phyloP scores from a whole-genome alignment of 2,329 filamentous ascomycete species.

The Teratosphaeriaceae sp. region DNA sequence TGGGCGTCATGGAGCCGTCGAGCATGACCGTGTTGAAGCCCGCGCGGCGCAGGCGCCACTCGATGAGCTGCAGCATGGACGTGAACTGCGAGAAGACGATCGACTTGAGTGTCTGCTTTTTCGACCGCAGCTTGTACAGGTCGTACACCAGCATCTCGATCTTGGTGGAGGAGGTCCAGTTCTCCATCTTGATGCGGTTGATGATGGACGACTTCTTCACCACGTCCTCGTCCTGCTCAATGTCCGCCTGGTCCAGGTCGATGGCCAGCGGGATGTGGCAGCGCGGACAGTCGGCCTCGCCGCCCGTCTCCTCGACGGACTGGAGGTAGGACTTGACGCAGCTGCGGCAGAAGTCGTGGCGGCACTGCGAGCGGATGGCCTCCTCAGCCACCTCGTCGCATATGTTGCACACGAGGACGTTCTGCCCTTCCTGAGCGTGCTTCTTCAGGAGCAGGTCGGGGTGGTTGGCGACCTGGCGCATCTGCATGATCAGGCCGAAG shows the following conservation, averaged over 20 bases:
- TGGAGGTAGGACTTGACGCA: conserved; percentile 76
- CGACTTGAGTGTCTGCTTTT: conserved; percentile 90
- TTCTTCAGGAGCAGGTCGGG: conserved; percentile 92
- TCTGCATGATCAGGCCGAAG: conserved; percentile 97
- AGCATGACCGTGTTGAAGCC: conserved; percentile 98
- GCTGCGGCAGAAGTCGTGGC: conserved; percentile 82
- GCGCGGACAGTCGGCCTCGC: conserved; percentile 67
- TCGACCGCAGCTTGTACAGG: conserved; percentile 81
- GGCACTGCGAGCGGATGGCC: conserved; percentile 83
- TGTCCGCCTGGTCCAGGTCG: conserved; percentile 90
- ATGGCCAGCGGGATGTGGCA: conserved; percentile 88
- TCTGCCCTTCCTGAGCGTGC: conserved; percentile 76
- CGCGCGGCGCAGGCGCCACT: conserved; percentile 93
- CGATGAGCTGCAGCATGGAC: conserved; percentile 92
- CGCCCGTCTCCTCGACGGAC: conserved; percentile 60
- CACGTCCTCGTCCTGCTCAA: conserved; percentile 79
- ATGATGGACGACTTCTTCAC: conserved; percentile 97
- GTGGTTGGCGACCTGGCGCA: conserved; percentile 93
- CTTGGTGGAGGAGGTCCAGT: conserved; percentile 97
- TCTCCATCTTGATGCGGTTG: conserved; percentile 97
- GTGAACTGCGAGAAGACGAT: conserved; percentile 98
- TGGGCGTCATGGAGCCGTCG: conserved; percentile 93
- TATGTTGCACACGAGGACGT: conserved; percentile 84
- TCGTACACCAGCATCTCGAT: conserved; percentile 96
- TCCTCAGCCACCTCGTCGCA: conserved; percentile 96